Evolutionary conservation across 768 basidiomycete genomes (phyloP), one percentile per base, ranked within the genome.

Genomic region (Lactarius tabidus): DNA sequence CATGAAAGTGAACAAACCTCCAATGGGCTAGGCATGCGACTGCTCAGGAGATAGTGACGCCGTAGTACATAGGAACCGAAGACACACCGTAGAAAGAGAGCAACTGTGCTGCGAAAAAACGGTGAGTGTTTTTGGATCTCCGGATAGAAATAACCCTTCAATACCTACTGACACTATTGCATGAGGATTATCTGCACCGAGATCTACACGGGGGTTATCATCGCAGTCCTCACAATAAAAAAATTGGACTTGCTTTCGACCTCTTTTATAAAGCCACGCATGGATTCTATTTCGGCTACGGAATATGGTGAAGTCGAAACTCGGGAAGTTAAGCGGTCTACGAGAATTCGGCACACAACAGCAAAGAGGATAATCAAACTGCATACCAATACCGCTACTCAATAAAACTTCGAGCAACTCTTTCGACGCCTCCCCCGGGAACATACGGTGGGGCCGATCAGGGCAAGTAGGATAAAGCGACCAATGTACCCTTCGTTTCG

Each of bases 381-480:
- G 8, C 15, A 29, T 33, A 66, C 65, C 65, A 18, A 66, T 66
- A 36, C 60, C 54, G 33, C 39, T 52, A 39, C 60, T 66, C 39
- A 62, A 33, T 2, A 66, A 14, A 52, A 36, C 9, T 35, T 48
- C 65, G 1, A 36, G 29, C 8, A 66, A 28, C 14, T 66, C 60
- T 17, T 53, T 17, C 7, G n/a, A 41, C 35, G 65, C 65, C 10
- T 36, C 5, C 1, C 10, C 2, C 2, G 65, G 65, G 31, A 66
- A 62, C 8, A 12, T 5, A 31, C 65, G 65, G 48, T 52, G 28
- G 36, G 18, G 53, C 20, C 6, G 12, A 35, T 4, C 6, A 10
- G 35, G 57, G 14, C 65, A 60, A 31, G 28, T 9, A 33, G 65
- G 65, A 58, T 66, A 66, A 15, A 66, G 31, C 43, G 65, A 66